A percentile compares a stretch with the other conserved stretches of the same genome.
phyloP scores from a whole-genome alignment of 2,329 filamentous ascomycete genomes.

The Zasmidium angulare region DNA sequence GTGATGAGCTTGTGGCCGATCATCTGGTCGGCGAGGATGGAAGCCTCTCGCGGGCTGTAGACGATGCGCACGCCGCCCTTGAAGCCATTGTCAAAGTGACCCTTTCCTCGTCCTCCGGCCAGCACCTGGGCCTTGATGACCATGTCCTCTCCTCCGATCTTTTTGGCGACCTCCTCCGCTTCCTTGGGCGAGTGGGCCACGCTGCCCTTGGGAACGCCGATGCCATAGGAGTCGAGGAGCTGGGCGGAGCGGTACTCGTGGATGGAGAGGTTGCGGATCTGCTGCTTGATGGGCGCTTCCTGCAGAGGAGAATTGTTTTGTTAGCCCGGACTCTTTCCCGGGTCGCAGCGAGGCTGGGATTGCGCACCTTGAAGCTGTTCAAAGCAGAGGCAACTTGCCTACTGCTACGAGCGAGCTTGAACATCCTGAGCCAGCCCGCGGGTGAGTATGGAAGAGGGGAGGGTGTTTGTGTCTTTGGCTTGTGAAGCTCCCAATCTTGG shows the following conservation, averaged over 20 bases:
- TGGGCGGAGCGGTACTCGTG: conserved; percentile 98
- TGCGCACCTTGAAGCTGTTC: conserved; percentile 68
- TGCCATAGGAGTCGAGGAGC: conserved; percentile 86
- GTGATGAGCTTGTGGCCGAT: conserved; percentile 99
- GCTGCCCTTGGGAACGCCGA: conserved; percentile 86
- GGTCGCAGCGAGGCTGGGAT: neutral
- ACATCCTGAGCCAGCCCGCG: conserved; percentile 58
- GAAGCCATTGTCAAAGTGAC: conserved; percentile 94
- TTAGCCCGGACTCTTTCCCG: neutral
- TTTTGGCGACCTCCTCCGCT: conserved; percentile 87
- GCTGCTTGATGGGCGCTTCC: conserved; percentile 64
- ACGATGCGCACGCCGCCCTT: conserved; percentile 98
- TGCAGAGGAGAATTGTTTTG: conserved; percentile 39
- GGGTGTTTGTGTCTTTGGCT: conserved; percentile 1
- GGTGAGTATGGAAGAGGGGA: conserved; percentile 1
- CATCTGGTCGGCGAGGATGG: conserved; percentile 99
- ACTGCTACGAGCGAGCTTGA: conserved; percentile 75
- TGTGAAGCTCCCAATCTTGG: conserved; percentile 10
- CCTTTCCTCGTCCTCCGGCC: conserved; percentile 96
- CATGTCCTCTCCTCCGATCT: conserved; percentile 90
- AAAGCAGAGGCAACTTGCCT: conserved; percentile 77
- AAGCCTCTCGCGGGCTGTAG: conserved; percentile 92
- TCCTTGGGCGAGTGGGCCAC: conserved; percentile 81
- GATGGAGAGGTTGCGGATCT: conserved; percentile 87
- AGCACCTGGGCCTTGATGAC: conserved; percentile 99